Base-by-base conservation (phyloP, 2,329 filamentous ascomycete species). In the Penicillium sumatraense region DNA sequence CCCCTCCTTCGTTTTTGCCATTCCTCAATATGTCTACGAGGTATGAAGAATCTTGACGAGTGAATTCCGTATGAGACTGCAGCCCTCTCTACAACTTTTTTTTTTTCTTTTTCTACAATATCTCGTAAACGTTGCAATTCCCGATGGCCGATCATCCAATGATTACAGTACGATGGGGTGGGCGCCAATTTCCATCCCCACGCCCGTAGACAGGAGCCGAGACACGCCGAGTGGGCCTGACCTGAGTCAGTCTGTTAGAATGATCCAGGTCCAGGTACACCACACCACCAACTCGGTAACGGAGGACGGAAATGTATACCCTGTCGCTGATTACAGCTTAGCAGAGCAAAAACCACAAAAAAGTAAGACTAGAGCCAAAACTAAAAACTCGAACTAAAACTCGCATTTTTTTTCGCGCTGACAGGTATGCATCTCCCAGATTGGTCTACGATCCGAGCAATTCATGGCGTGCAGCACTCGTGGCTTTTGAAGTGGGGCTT, bases 381-480 rank as follows among this genome's bases (percentile, higher is more conserved):
- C 11, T 13, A 31, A 31, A 13, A 10, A 31, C 11, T 5, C 29
- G n/a, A n/a, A n/a, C n/a, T n/a, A n/a, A n/a, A n/a, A n/a, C 29
- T 31, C 29, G 29, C 29, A 31, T 31, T 31, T 31, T 31, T 42
- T 11, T 44, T 44, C 40, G n/a, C 23, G 40, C 40, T 46, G 29
- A 42, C 23, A 44, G 35, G 44, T 46, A 41, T 29, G 59, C 52
- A 51, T 57, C 54, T 56, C 52, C 58, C 60, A 53, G 58, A 51
- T 46, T 46, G 44, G 45, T 26, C 18, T 27, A 31, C 20, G 50
- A 57, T 51, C 36, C 53, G 38, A 46, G 20, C 24, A 58, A 54
- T 53, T 47, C 59, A 58, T 60, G 59, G 56, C 59, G 24, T 64
- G 51, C 61, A 65, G 60, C 53, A 58, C 59, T 64, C 62, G 59